A percentile compares a stretch with the other conserved stretches of the same genome.
phyloP scores from a whole-genome alignment of 2,329 filamentous ascomycete species.

The Alternaria sp. region DNA sequence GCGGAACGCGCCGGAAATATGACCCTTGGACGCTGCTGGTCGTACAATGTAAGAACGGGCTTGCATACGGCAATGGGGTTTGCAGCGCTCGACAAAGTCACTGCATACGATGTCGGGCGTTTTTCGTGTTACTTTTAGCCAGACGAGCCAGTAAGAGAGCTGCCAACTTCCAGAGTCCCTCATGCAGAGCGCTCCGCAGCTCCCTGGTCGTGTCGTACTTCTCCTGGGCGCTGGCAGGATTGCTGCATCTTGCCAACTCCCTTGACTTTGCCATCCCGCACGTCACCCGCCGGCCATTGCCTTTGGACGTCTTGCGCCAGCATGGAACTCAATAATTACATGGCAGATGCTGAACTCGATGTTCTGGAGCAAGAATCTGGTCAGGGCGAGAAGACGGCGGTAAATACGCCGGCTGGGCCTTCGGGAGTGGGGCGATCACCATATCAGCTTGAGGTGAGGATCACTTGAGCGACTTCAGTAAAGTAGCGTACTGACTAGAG shows the following conservation, averaged over 20 bases:
- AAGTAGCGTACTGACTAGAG: background rate
- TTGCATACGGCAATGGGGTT: background rate
- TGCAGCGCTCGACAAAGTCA: background rate
- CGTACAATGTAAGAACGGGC: background rate
- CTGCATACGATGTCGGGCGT: background rate
- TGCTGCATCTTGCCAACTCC: background rate
- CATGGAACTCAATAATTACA: constrained; percentile 22
- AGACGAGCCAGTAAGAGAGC: background rate
- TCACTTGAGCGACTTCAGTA: background rate
- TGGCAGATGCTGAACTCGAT: constrained; percentile 17
- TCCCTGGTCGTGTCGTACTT: background rate
- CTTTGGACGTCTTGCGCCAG: background rate
- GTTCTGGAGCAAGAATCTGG: constrained; percentile 18
- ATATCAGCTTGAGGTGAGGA: constrained; percentile 17
- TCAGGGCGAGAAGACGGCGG: constrained; percentile 12
- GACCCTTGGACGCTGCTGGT: background rate
- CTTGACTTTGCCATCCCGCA: background rate
- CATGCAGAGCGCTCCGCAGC: background rate
- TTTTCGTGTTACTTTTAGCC: background rate
- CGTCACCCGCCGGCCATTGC: background rate
- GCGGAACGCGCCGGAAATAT: background rate
- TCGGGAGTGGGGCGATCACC: background rate
- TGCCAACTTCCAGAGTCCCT: background rate
- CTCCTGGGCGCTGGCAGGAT: background rate
- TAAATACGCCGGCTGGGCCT: background rate